Evolutionary conservation across 208 protist species (phyloP), one percentile per base, ranked within the genome.

Genomic region (Leishmania braziliensis): DNA sequence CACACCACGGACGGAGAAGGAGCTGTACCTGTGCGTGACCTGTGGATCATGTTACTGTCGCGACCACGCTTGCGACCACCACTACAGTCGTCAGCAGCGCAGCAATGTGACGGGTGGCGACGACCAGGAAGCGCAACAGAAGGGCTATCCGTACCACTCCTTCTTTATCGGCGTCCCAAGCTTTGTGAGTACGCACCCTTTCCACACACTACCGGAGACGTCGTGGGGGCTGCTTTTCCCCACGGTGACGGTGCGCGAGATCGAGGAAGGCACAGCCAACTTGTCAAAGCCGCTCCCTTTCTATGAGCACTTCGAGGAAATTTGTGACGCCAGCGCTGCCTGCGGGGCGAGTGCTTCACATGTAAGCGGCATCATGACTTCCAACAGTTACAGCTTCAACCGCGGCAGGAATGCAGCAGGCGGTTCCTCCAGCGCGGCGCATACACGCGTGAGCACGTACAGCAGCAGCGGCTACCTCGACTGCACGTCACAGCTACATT

Each of bases 1-100:
- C 4, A 91, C 88, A 65, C 88, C 88, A n/a, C 82, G 88, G 29
- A 88, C 82, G 16, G 84, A 89, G 51, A 82, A 89, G 62, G 89
- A 94, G 75, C 63, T 96, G 48, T 95, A 92, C 74, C 78, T 96
- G 39, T 96, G 93, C 60, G 84, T 89, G 29, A 91, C 91, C 29
- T 96, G 93, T 50, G 89, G 84, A 29, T 77, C 75, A 46, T 96
- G 91, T 75, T 96, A 92, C 86, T 96, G 93, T 77, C 39, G 73
- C 29, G 83, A 90, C 43, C 93, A 96, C 78, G 87, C 80, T 33
- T 82, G 77, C 46, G 85, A 87, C 20, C 93, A 96, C 74, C 79
- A 90, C 73, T 89, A 91, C 54, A 92, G 87, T 71, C 87, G 85
- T 9, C 77, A 77, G n/a, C 62, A 85, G 58, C 79, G 79, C 50